Conservation (phyloP, 352 stramenopile species). For the Globisporangium camurandrum region DNA sequence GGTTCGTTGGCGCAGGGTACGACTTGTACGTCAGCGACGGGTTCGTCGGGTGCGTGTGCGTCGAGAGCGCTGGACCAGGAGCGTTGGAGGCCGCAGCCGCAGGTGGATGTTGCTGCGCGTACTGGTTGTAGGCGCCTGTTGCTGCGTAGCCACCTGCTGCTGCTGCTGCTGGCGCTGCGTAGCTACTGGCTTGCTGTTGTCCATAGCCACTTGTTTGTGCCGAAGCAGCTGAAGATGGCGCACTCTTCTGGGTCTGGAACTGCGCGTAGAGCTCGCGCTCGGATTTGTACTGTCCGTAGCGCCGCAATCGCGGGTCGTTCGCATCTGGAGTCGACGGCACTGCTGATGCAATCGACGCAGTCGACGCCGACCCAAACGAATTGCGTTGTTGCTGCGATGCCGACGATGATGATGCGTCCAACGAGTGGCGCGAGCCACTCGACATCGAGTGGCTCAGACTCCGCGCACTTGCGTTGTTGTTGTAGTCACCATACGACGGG, state of each 20-base stretch:
- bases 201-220: slow-evolving; percentile 2
- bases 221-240: slow-evolving; percentile 3
- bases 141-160: slow-evolving; percentile 9
- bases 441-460: slow-evolving; percentile 5
- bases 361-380: slow-evolving; percentile 18
- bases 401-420: slow-evolving; percentile 9
- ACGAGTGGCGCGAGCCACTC: slow-evolving; percentile 5
- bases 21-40: slow-evolving; percentile 51
- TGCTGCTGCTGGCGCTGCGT: slow-evolving; percentile 6
- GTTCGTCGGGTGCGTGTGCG: slow-evolving; percentile 39
- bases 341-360: slow-evolving; percentile 8
- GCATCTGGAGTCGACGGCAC: slow-evolving; percentile 27
- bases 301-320: slow-evolving; percentile 60
- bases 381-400: slow-evolving; percentile 8
- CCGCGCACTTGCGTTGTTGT: not conserved
- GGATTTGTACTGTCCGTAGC: slow-evolving; percentile 73
- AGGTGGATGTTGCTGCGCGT: slow-evolving; percentile 6
- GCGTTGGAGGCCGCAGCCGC: slow-evolving; percentile 9
- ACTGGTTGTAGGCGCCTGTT: slow-evolving; percentile 5
- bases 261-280: slow-evolving; percentile 76
- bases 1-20: slow-evolving; percentile 41
- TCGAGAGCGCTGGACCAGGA: slow-evolving; percentile 22
- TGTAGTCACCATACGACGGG: slow-evolving; percentile 12
- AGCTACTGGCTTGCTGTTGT: not conserved
- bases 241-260: slow-evolving; percentile 48